Evolutionary conservation across 1,284 basidiomycete genomes (phyloP), one percentile per base, ranked within the genome.

Genomic region (Coniferiporia weirii): DNA sequence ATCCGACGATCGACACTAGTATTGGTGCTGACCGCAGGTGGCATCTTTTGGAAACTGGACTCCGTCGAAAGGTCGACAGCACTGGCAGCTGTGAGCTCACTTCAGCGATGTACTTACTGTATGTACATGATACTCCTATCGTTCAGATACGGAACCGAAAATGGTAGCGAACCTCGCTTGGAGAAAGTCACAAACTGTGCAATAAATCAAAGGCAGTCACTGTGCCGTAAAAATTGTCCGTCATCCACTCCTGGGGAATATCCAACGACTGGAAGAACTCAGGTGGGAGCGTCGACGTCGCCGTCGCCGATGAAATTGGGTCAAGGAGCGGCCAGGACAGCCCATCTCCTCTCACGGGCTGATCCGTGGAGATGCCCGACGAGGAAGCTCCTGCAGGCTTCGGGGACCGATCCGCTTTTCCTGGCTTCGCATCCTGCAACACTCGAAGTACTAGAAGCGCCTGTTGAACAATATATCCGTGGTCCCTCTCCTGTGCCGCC

Each of bases 381-480:
- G 15, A 2, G 38, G 3, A 10, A 12, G 2, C 3, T 40, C 15
- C 38, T 7, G 38, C 38, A 40, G 3, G 12, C 38, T 40, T 40
- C 9, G 12, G 38, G 38, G 8, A 2, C 8, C 12, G 15, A 10
- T 40, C 38, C 15, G 38, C 15, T 15, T 40, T 3, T 40, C 38
- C 38, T 12, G 38, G 38, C 38, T 40, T 40, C 9, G 38, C 2
- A 9, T 57, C 56, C 50, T 61, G 61, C 38, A 62, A 17, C 36
- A 55, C 57, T 7, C 61, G 45, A 9, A 62, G 47, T 27, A 52
- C 57, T 7, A 56, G 35, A 44, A 59, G 44, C 19, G 61, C 56
- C 27, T 59, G 61, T n/a, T 32, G 44, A 12, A 54, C 57, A 20
- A 62, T 32, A 38, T 56, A 52, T 27, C 61, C 57, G 32, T 46